Conservation (phyloP, 2,329 filamentous ascomycete genomes). For the Fusarium sarcochroum region DNA sequence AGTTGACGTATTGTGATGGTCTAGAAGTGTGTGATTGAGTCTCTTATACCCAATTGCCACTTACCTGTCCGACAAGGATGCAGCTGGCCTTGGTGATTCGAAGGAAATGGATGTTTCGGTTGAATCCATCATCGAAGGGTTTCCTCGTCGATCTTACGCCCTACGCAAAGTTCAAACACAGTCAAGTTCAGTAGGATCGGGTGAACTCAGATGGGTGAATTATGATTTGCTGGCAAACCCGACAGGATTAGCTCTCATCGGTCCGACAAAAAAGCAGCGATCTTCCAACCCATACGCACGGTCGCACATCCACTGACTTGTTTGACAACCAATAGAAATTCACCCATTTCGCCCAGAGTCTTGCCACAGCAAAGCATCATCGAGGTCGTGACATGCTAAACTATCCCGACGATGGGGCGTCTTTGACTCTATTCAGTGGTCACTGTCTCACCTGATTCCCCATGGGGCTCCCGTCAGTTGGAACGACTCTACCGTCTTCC, state of each 20-base stretch:
- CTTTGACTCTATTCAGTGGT: background rate
- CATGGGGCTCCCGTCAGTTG: constrained; percentile 1
- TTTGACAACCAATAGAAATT: constrained; percentile 9
- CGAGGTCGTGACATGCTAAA: background rate
- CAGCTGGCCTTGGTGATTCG: background rate
- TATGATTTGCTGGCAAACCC: constrained; percentile 22
- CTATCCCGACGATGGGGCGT: background rate
- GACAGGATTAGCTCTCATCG: background rate
- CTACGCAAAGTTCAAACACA: background rate
- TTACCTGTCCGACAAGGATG: constrained; percentile 6
- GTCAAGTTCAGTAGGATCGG: background rate
- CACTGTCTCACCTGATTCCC: background rate
- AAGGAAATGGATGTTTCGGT: background rate
- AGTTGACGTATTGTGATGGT: background rate
- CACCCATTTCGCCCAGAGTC: constrained; percentile 7
- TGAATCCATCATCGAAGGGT: background rate
- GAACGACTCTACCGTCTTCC: background rate
- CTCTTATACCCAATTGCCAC: constrained; percentile 4
- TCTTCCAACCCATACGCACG: background rate
- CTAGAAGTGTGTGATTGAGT: background rate
- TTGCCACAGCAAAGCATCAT: background rate
- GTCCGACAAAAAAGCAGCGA: background rate
- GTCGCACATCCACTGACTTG: background rate
- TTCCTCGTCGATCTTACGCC: constrained; percentile 1
- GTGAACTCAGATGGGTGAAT: constrained; percentile 24